These are phyloP conservation scores for Irpex sp. DNA, from an alignment of 1,284 basidiomycete genomes.

Conservation along the genomic window DNA sequence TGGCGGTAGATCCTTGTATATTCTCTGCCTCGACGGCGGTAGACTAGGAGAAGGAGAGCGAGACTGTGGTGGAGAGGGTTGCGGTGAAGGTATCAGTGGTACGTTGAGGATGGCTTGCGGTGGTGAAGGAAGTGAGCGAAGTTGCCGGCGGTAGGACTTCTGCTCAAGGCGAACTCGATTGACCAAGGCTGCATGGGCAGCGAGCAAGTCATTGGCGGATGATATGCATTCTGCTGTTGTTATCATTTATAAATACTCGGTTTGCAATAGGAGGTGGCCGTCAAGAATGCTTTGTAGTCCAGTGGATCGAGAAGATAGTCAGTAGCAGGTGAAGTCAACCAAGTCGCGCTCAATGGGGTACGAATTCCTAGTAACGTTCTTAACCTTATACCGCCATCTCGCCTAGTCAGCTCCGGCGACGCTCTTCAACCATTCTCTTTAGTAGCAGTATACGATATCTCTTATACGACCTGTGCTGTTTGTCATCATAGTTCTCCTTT, in stretches of 20 bases:
- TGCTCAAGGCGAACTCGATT: constrained; percentile 37
- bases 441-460: too few relatives aligned
- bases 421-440: too few relatives aligned
- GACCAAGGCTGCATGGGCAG: constrained; percentile 41
- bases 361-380: too few relatives aligned
- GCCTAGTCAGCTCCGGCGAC: too few relatives aligned
- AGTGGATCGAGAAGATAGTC: not conserved
- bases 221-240: constrained; percentile 31
- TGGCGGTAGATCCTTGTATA: constrained; percentile 54
- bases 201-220: constrained; percentile 46
- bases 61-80: constrained; percentile 36
- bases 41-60: constrained; percentile 42
- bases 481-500: too few relatives aligned
- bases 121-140: constrained; percentile 33
- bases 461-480: too few relatives aligned
- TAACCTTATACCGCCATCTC: too few relatives aligned
- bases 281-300: not conserved
- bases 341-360: too few relatives aligned
- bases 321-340: too few relatives aligned
- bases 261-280: not conserved
- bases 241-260: not conserved
- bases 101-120: constrained; percentile 37
- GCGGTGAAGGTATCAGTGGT: constrained; percentile 42
- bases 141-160: constrained; percentile 32
- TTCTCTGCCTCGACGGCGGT: constrained; percentile 28